Conservation (phyloP, 768 basidiomycete species). For the Trametes sanguinea region DNA sequence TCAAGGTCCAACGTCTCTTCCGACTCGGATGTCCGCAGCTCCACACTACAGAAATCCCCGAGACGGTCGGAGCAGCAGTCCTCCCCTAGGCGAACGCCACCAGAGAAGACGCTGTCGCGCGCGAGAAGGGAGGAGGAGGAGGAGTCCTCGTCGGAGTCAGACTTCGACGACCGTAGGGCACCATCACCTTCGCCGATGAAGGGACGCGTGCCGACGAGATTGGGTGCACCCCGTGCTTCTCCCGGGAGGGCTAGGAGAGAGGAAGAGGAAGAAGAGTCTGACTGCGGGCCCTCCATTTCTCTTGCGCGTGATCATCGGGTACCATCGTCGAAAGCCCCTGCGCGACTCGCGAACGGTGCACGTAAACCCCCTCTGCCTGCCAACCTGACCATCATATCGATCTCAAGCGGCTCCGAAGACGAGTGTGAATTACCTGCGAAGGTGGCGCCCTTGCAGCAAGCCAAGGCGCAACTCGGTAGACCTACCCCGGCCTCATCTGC, state of each 20-base stretch:
- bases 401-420: conserved; percentile 43
- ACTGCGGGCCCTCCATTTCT: conserved; percentile 29
- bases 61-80: conserved; percentile 31
- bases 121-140: neutral
- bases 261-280: conserved; percentile 19
- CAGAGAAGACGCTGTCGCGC: neutral
- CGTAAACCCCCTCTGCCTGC: conserved; percentile 9
- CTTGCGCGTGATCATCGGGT: conserved; percentile 10
- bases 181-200: conserved; percentile 17
- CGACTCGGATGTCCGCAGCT: conserved; percentile 3
- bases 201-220: conserved; percentile 4
- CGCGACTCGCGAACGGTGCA: neutral
- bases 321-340: neutral
- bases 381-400: conserved; percentile 35
- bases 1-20: conserved; percentile 2
- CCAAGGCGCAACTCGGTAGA: conserved; percentile 22
- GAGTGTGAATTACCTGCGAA: conserved; percentile 7
- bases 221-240: neutral
- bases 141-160: neutral
- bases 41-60: conserved; percentile 34
- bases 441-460: conserved; percentile 30
- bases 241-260: neutral
- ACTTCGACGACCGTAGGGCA: conserved; percentile 1
- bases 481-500: neutral
- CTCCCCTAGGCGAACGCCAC: conserved; percentile 25